phyloP scores from a whole-genome alignment of 2,329 filamentous ascomycete genomes.

The Blastomyces silverae region DNA sequence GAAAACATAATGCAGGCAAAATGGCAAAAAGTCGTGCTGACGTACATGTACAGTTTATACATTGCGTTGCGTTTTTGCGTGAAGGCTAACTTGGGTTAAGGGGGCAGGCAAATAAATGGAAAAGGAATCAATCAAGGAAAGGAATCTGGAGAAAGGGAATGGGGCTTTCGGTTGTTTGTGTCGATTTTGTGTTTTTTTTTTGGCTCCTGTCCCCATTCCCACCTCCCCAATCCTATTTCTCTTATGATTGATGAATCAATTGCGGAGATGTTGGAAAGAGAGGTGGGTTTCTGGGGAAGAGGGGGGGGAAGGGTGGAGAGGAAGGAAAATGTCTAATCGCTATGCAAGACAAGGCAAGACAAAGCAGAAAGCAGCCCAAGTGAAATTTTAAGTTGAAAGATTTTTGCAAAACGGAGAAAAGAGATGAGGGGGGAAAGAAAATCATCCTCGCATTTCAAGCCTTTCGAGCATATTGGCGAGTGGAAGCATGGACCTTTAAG shows the following conservation, averaged over 20 bases:
- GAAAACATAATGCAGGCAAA: not conserved
- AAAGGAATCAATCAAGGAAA: not conserved
- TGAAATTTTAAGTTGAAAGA: not conserved
- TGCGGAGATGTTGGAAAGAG: not conserved
- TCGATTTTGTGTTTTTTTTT: not conserved
- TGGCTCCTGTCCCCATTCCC: not conserved
- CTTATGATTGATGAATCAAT: not conserved
- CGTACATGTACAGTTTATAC: not conserved
- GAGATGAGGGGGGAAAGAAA: not conserved
- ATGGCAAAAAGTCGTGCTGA: not conserved
- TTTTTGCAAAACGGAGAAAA: not conserved
- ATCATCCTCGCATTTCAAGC: not conserved
- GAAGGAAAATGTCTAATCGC: conserved; percentile 5
- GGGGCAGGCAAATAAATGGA: not conserved
- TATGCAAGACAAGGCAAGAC: not conserved
- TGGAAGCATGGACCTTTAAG: not conserved
- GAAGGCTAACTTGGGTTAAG: not conserved
- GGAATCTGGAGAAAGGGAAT: too few relatives aligned
- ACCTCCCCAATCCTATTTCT: not conserved
- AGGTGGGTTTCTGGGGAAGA: not conserved
- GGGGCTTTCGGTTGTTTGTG: not conserved
- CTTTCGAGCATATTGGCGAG: not conserved
- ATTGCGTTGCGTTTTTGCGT: not conserved
- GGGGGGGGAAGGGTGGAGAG: not conserved
- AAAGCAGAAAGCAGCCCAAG: not conserved